Base-by-base conservation (phyloP, 2,329 filamentous ascomycete genomes). In the Monilinia laxa region DNA sequence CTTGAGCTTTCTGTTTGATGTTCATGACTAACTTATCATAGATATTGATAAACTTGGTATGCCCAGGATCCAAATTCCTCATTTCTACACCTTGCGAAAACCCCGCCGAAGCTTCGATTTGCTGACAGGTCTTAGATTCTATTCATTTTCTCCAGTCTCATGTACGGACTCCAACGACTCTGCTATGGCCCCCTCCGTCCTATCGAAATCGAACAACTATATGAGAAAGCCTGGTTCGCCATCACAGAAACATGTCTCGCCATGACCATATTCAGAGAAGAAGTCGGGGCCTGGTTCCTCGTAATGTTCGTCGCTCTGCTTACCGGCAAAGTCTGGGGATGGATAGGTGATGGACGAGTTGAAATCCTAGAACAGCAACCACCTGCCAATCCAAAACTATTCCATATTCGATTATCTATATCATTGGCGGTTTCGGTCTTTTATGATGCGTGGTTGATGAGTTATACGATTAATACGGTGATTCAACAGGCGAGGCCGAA, bases 211-310 rank as follows among this genome's bases (percentile, higher is more conserved):
- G 96, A 99, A 79, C 94, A 98, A 77, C 86, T 99, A 18, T 97
- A 96, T 76, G 95, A 99, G 79, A 94, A 94, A 79, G 93, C 91
- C 60, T 99, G 96, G 96, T 97, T 97, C 76, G 94, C 95, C 51
- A 91, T 98, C 52, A 97, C 94, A 57, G 95, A 99, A 80, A 99
- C 95, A 70, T 92, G 93, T 75, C 83, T 99, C 70, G 95, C 95
- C 40, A 98, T 99, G 94, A 97, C 95, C 40, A 97, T 97, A 71
- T 98, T 99, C 79, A 85, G 95, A 55, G 95, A 97, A 70, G 93
- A 98, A 77, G 88, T 99, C 23, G 94, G 95, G 55, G 91, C 90
- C 53, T 96, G 93, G 88, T 97, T 98, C 75, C 82, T 99, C 68
- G 88, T 95, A 74, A 98, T 99, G 93, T 98, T 99, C 78, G 91